Conservation (phyloP, 768 basidiomycete genomes). For the Clathrus columnatus region DNA sequence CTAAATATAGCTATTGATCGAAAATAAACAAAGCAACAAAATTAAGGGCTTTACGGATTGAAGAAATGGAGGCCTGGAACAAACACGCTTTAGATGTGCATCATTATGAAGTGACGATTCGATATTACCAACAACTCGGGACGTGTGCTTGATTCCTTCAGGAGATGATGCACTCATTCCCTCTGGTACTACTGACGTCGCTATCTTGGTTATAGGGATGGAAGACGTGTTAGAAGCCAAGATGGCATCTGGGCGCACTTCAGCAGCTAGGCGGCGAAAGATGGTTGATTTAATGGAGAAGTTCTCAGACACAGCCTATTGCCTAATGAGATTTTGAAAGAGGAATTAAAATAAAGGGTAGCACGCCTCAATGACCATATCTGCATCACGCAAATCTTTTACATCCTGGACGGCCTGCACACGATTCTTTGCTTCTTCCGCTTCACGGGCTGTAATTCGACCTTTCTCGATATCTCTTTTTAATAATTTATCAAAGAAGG, state of each 20-base stretch:
- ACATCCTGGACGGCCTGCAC: slow-evolving; percentile 53
- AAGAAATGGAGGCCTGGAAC: slow-evolving; percentile 79
- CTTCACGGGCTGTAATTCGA: slow-evolving; percentile 55
- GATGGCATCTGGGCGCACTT: slow-evolving; percentile 65
- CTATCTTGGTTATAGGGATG: slow-evolving; percentile 92
- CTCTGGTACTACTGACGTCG: slow-evolving; percentile 61
- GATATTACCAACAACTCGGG: slow-evolving; percentile 70
- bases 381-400: slow-evolving; percentile 62
- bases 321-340: background rate
- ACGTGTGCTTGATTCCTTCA: slow-evolving; percentile 52
- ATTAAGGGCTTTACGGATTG: slow-evolving; percentile 69
- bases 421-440: slow-evolving; percentile 62
- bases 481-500: slow-evolving; percentile 71
- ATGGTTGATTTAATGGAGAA: slow-evolving; percentile 69
- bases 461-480: slow-evolving; percentile 87
- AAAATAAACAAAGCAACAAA: background rate
- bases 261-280: slow-evolving; percentile 60
- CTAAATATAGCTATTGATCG: background rate
- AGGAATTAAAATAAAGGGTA: background rate
- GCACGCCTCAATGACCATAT: slow-evolving; percentile 81
- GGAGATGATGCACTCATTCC: slow-evolving; percentile 50
- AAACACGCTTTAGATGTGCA: background rate
- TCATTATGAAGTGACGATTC: slow-evolving; percentile 10
- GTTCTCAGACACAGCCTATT: slow-evolving; percentile 80
- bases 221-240: slow-evolving; percentile 91